Base-by-base conservation (phyloP, 2,329 filamentous ascomycete species). In the Tolypocladium nubicola region DNA sequence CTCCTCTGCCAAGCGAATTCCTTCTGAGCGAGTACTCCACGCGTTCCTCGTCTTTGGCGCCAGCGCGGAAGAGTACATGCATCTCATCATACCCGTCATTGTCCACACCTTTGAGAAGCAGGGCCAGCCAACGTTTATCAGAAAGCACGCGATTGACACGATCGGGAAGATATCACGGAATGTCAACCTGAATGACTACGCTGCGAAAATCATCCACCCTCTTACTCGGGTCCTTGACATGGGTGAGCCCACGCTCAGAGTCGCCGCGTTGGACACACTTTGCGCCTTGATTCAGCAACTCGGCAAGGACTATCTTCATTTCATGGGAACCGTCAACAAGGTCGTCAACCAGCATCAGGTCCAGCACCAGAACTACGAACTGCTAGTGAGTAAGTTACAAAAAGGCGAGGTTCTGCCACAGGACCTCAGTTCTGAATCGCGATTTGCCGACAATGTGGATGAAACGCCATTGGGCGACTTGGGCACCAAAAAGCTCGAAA, bases 31-130 rank as follows among this genome's bases (percentile, higher is more conserved):
- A 64, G 92, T 99, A 4, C 78, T 99, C 30, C 94, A 97, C 68
- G 92, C 93, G 0, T 96, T 99, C 71, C 76, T 99, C 35, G 89
- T 99, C 0, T 99, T 99, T 69, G 95, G 95, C 1, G 87, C 92
- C 0, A 97, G 92, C 67, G 89, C 89, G 13, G 94, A 99, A 70
- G 94, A 99, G 70, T 99, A 99, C 71, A 99, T 99, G 94, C 94
- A 99, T 70, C 79, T 99, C 55, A 97, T 99, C 63, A 90, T 99
- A 55, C 94, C 94, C 0, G 90, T 96, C 40, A 91, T 99, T 66
- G 92, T 99, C 10, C 86, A 88, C 50, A 88, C 96, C 53, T 97
- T 99, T 67, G 93, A 99, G 70, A 95, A 90, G 67, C 83, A 88
- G 38, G 86, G 88, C 13, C 89, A 95, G 61, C 90, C 91, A 9